Conservation (phyloP, 768 basidiomycete species). For the Termitomyces bulborhizus region DNA sequence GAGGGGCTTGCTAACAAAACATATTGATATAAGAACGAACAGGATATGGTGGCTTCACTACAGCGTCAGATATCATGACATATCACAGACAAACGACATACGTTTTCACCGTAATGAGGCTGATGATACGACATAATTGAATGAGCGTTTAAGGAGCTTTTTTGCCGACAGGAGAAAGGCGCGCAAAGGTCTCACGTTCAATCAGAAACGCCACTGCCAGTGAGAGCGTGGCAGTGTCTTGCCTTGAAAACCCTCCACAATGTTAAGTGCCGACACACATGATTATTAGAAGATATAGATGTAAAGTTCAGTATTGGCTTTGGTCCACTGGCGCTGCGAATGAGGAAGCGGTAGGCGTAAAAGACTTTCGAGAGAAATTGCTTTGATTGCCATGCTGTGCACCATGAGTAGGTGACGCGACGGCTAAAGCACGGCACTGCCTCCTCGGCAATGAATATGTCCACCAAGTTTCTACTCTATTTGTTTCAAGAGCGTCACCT, state of each 20-base stretch:
- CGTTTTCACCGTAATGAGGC: background rate
- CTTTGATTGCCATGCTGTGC: no score
- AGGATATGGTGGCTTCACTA: background rate
- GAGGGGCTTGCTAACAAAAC: background rate
- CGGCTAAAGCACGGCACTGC: no score
- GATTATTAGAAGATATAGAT: background rate
- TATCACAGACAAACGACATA: background rate
- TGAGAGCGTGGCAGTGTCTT: background rate
- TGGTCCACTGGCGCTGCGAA: no score
- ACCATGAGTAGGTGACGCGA: no score
- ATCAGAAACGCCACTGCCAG: background rate
- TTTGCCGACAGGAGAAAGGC: background rate
- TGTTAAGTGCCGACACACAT: no score
- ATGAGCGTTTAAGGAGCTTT: background rate
- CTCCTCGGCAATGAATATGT: no score
- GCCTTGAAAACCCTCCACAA: no score
- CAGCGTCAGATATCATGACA: background rate
- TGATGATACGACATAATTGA: slow-evolving; percentile 3
- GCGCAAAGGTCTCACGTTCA: background rate
- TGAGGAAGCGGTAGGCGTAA: no score
- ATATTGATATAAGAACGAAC: background rate
- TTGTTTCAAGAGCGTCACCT: background rate
- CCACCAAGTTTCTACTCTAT: no score
- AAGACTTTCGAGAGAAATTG: no score
- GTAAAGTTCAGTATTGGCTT: no score